Evolutionary conservation across 1,139 yeast genomes (phyloP), one percentile per base, ranked within the genome.

Genomic region (Pneumocystis oryctolagi): DNA sequence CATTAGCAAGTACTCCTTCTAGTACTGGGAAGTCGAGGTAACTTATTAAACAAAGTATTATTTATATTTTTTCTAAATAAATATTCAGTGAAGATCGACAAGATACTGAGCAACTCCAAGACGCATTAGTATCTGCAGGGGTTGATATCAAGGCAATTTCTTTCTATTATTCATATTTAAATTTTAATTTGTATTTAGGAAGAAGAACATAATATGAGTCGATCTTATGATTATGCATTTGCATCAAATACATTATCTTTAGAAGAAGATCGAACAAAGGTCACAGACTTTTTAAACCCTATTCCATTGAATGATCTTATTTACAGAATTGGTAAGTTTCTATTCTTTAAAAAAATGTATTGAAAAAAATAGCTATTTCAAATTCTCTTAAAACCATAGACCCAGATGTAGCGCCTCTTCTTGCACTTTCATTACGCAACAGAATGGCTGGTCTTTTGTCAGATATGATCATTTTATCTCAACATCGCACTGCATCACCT

Each of bases 401-500:
- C 25, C 55, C 55, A 8, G 55, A 47, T 25, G 30, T 47, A 25
- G 55, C 31, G 12, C 55, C 55, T 60, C 53, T 61, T 59, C 59
- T 60, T 42, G 61, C 62, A 14, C 59, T 64, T 18, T 60, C 65
- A 20, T 47, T 61, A 53, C 61, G 60, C n/a, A 62, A 63, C 30
- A 62, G 64, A 25, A 47, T 63, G 20, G 60, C 63, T 3, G 55
- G 58, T 16, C 59, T 63, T 30, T 39, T 63, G 16, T 37, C 58
- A 5, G 60, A 59, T n/a, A 63, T 63, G 64, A 39, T 61, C 14
- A 60, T 63, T 56, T 61, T 63, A 6, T 57, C 64, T 16, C 61
- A 58, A 57, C 64, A 63, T 35, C 58, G 64, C 16, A 55, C 61
- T 32, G 62, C 64, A 9, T 61, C 63, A 12, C 64, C 62, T 30